Evolutionary conservation across 2,329 filamentous ascomycete genomes (phyloP).

Genomic region (Alternaria triticimaculans): DNA sequence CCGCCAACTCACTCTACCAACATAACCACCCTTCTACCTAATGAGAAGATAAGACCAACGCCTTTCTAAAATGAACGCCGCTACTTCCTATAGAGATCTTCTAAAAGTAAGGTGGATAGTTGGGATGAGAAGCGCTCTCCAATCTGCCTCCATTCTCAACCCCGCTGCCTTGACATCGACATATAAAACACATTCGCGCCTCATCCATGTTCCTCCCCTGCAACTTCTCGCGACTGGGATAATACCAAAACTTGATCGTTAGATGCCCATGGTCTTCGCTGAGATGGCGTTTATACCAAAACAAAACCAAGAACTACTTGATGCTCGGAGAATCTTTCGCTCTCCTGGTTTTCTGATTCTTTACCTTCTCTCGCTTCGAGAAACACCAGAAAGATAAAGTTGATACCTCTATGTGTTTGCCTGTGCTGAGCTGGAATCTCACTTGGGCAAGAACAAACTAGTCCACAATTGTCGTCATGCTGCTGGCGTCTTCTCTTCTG

Average conservation of each 20-base stretch:
- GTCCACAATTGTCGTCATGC: not conserved
- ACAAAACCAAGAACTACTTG: no score
- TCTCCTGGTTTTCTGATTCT: no score
- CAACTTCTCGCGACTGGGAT: no score
- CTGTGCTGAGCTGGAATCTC: not conserved
- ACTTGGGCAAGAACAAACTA: not conserved
- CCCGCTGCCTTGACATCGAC: no score
- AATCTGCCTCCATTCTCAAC: rapidly evolving
- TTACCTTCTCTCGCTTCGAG: not conserved
- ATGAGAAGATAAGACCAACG: no score
- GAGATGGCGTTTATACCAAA: not conserved
- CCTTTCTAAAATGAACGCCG: no score
- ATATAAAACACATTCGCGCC: not conserved
- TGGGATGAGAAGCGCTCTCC: not conserved
- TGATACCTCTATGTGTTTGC: not conserved
- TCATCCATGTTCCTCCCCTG: not conserved
- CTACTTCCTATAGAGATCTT: no score
- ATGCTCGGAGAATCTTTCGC: no score
- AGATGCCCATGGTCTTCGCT: not conserved
- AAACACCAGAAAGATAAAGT: not conserved
- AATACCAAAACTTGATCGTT: not conserved
- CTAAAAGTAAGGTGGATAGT: no score
- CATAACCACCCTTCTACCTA: no score
- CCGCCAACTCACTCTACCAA: no score
- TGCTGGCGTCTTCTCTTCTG: not conserved